phyloP scores from a whole-genome alignment of 2,329 filamentous ascomycete genomes.

The Verticillium alfalfae region DNA sequence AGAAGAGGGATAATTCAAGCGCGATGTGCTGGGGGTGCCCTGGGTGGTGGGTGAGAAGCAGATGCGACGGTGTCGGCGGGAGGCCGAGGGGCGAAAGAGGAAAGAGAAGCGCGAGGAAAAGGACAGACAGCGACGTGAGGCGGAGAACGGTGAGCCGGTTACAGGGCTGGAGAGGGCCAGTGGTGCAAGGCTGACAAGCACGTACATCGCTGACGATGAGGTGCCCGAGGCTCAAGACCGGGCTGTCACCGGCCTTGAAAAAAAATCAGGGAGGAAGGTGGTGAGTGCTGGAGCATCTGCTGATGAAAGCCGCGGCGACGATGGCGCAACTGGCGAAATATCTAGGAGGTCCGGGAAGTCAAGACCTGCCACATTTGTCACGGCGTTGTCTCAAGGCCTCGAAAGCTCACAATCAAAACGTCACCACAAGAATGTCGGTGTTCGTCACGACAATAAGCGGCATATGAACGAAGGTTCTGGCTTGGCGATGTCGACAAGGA shows the following conservation, averaged over 20 bases:
- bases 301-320: background rate
- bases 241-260: background rate
- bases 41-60: slow-evolving; percentile 49
- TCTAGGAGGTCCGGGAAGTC: background rate
- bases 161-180: background rate
- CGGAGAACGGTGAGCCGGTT: background rate
- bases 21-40: slow-evolving; percentile 41
- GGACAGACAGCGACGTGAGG: slow-evolving; percentile 1
- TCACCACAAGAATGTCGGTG: background rate
- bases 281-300: background rate
- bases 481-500: background rate
- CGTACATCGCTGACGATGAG: background rate
- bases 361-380: no score
- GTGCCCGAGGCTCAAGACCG: background rate
- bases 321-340: background rate
- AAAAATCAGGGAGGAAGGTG: background rate
- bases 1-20: slow-evolving; percentile 41
- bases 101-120: slow-evolving; percentile 4
- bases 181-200: background rate
- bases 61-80: slow-evolving; percentile 41
- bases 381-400: background rate
- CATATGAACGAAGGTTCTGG: background rate
- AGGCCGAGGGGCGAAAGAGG: slow-evolving; percentile 30
- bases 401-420: background rate
- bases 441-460: background rate